Conservation (phyloP, 2,329 filamentous ascomycete genomes). For the Laburnicola sp. region DNA sequence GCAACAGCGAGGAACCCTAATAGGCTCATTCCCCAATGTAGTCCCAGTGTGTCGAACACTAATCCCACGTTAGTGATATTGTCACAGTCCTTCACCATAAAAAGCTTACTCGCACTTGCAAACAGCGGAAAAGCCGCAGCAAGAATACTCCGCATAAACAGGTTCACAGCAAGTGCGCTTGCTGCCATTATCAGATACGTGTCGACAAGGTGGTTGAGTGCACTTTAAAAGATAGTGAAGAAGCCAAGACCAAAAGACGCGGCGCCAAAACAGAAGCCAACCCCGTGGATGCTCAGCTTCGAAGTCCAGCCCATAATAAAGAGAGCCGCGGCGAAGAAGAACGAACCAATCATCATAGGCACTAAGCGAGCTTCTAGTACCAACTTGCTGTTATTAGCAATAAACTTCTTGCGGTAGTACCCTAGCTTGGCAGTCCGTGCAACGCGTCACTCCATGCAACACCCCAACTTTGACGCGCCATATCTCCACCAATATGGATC, state of each 20-base stretch:
- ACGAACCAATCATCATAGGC: too few species aligned
- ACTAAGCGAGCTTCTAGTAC: too few species aligned
- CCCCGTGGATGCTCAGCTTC: conserved; percentile 52
- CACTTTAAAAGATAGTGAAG: conserved; percentile 76
- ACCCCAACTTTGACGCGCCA: too few species aligned
- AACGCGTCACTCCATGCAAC: too few species aligned
- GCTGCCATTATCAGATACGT: conserved; percentile 48
- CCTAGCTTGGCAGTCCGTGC: too few species aligned
- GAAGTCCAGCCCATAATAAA: conserved; percentile 63
- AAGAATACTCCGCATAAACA: conserved; percentile 50
- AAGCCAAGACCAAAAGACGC: conserved; percentile 70
- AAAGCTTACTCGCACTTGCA: conserved; percentile 1
- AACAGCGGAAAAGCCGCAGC: conserved; percentile 53
- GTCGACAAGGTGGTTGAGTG: conserved; percentile 77
- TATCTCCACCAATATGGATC: too few species aligned
- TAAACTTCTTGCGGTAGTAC: too few species aligned
- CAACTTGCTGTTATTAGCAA: too few species aligned
- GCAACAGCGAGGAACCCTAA: conserved; percentile 23
- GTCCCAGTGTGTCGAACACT: conserved; percentile 25
- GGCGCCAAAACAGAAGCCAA: conserved; percentile 56
- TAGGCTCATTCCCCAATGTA: conserved; percentile 27
- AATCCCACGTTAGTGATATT: conserved; percentile 26
- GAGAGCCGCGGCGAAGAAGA: too few species aligned
- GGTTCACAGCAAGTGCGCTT: conserved; percentile 50
- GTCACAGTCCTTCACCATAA: not conserved